Percentiles rank a stretch among this genome's conserved stretches.
phyloP scores from a whole-genome alignment of 2,329 filamentous ascomycete species.

The Fusarium sp. region DNA sequence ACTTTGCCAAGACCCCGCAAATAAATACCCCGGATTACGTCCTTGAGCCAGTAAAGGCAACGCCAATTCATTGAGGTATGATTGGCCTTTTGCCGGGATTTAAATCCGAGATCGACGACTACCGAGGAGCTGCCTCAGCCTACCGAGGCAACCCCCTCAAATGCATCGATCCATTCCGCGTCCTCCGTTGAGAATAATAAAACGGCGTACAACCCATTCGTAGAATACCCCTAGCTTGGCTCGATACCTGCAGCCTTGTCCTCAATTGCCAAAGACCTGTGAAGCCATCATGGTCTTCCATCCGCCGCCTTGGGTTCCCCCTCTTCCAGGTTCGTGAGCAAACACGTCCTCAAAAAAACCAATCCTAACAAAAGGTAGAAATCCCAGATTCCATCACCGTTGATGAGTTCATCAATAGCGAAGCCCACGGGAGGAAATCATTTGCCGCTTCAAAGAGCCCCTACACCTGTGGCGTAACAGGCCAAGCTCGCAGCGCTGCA shows the following conservation, averaged over 20 bases:
- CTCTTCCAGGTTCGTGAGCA: constrained; percentile 12
- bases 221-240: background rate
- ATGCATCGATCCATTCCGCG: background rate
- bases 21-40: background rate
- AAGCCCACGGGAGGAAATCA: constrained; percentile 58
- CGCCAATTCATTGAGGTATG: background rate
- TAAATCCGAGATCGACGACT: background rate
- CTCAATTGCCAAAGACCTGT: background rate
- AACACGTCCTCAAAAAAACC: background rate
- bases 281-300: constrained; percentile 19
- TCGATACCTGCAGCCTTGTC: background rate
- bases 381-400: constrained; percentile 60
- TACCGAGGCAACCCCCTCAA: background rate
- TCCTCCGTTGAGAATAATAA: background rate
- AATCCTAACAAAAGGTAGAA: background rate
- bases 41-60: background rate
- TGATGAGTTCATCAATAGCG: constrained; percentile 79
- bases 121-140: background rate
- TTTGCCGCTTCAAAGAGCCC: constrained; percentile 74
- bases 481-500: constrained; percentile 71
- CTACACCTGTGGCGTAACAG: constrained; percentile 81
- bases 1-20: background rate
- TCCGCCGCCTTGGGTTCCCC: constrained; percentile 23
- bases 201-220: background rate
- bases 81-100: background rate